phyloP scores from a whole-genome alignment of 148 eudicot genomes.

The Fagopyrum esculentum region DNA sequence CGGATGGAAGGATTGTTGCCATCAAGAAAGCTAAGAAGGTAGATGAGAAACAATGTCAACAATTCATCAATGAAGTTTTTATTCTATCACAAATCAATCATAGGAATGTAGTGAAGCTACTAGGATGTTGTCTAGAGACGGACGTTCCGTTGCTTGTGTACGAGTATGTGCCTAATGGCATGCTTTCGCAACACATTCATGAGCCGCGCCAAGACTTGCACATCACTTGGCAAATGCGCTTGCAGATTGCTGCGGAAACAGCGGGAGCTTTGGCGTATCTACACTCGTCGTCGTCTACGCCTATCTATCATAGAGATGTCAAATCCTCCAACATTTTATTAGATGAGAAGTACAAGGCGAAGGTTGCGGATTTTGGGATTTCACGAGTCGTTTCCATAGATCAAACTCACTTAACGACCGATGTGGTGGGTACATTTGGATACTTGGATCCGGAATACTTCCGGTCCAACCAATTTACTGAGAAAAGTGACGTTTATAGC shows the following conservation, averaged over 20 bases:
- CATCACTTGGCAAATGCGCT: neutral
- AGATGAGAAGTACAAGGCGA: too few species aligned
- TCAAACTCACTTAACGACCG: too few species aligned
- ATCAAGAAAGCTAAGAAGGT: conserved; percentile 1
- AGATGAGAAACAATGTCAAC: neutral
- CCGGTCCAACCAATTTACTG: too few species aligned
- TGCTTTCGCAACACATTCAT: neutral
- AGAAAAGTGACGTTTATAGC: too few species aligned
- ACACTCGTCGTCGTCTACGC: too few species aligned
- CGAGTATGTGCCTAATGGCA: neutral
- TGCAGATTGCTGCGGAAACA: neutral
- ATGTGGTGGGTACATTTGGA: too few species aligned
- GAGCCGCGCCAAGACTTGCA: neutral
- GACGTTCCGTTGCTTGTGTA: neutral
- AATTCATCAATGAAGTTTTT: neutral
- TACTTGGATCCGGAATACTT: too few species aligned
- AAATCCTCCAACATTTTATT: too few species aligned
- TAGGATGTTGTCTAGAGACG: neutral
- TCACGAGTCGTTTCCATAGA: too few species aligned
- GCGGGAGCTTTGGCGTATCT: neutral
- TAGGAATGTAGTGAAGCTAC: neutral
- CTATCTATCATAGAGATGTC: too few species aligned
- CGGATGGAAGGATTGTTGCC: neutral
- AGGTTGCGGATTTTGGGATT: too few species aligned
- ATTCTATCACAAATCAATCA: neutral